Percentiles rank a stretch among this genome's conserved stretches.
Evolutionary conservation across 192 early-diverging fungal genomes (phyloP).

Genomic region (Dissophora ornata): DNA sequence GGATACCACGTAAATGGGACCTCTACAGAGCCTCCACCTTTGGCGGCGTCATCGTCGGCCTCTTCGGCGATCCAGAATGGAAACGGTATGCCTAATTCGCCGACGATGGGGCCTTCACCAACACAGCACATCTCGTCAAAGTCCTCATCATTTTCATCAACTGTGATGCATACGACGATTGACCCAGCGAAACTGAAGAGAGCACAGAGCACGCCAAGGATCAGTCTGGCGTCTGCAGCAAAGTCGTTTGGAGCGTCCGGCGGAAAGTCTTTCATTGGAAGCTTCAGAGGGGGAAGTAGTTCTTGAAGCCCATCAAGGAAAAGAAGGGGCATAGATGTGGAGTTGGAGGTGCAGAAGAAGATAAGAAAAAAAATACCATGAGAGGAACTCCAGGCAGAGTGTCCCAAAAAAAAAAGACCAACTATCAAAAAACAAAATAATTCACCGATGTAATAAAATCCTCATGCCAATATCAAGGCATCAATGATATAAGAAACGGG

Average conservation of each 20-base stretch:
- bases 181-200: constrained; percentile 49
- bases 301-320: constrained; percentile 10
- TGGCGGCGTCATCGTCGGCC: neutral
- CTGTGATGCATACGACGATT: constrained; percentile 27
- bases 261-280: constrained; percentile 47
- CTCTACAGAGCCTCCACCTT: neutral
- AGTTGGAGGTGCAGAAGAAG: neutral
- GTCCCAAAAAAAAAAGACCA: no score
- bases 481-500: no score
- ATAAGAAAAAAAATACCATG: neutral
- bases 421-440: no score
- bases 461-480: no score
- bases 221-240: constrained; percentile 40
- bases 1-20: constrained; percentile 23
- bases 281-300: constrained; percentile 25
- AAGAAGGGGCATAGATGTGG: neutral
- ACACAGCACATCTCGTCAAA: constrained; percentile 2
- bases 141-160: constrained; percentile 2
- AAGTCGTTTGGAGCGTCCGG: constrained; percentile 43
- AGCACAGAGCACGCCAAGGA: constrained; percentile 44
- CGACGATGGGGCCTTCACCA: neutral
- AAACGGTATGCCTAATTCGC: neutral
- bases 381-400: no score
- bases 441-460: no score
- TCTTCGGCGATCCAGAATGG: constrained; percentile 2